Percentiles rank a stretch among this genome's conserved stretches.
phyloP scores from a whole-genome alignment of 2,329 filamentous ascomycete species.

The Apiospora rasikravindrae region DNA sequence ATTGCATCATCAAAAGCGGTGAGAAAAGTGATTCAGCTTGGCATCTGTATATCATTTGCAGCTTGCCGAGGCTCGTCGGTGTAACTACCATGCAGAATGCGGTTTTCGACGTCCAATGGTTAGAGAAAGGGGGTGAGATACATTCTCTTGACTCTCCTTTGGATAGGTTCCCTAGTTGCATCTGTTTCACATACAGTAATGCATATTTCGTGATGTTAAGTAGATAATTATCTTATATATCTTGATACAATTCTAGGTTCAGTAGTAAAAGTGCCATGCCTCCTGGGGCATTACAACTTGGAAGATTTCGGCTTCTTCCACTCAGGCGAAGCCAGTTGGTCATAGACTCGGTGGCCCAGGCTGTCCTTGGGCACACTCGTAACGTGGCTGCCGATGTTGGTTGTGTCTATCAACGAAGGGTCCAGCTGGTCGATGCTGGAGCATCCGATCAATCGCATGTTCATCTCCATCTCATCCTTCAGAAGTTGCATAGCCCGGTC shows the following conservation, averaged over 20 bases:
- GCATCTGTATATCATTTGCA: background rate
- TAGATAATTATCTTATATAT: background rate
- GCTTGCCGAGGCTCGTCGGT: background rate
- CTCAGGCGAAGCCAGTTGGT: conserved; percentile 56
- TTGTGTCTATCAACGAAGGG: conserved; percentile 78
- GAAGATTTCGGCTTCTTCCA: conserved; percentile 52
- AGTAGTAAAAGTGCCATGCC: background rate
- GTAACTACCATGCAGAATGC: background rate
- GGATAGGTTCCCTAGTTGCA: background rate
- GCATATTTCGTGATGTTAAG: background rate
- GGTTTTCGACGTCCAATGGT: background rate
- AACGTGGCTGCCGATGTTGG: conserved; percentile 65
- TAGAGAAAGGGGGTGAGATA: background rate
- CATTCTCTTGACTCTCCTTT: background rate
- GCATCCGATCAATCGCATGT: conserved; percentile 92
- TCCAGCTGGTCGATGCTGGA: conserved; percentile 77
- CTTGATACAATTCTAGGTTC: background rate
- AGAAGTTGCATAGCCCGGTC: conserved; percentile 90
- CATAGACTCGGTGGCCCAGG: conserved; percentile 56
- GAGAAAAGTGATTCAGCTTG: background rate
- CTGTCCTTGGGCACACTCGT: conserved; percentile 55
- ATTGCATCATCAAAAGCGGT: conserved; percentile 15
- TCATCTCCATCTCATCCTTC: conserved; percentile 98
- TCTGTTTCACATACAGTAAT: background rate
- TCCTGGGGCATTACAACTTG: conserved; percentile 51